These are phyloP conservation scores for Candida quercuum DNA, from an alignment of 805 yeast genomes.

Conservation along the genomic window DNA sequence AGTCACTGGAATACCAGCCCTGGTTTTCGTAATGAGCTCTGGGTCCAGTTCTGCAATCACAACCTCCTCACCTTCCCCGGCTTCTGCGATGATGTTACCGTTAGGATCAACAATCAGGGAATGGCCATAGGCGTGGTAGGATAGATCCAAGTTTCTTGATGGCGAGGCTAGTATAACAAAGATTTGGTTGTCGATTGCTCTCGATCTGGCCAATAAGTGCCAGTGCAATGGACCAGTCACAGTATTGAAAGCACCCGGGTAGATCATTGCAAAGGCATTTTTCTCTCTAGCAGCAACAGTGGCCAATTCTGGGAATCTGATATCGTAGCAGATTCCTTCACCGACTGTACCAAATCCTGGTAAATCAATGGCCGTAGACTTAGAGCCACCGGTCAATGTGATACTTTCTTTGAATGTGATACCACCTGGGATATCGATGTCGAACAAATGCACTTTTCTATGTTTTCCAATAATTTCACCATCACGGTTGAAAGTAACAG, in stretches of 20 bases:
- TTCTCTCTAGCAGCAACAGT: slow-evolving; percentile 57
- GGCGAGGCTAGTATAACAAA: slow-evolving; percentile 84
- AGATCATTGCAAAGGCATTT: slow-evolving; percentile 72
- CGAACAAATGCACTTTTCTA: slow-evolving; percentile 87
- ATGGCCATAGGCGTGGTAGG: slow-evolving; percentile 66
- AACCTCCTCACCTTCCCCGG: slow-evolving; percentile 75
- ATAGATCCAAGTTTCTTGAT: slow-evolving; percentile 60
- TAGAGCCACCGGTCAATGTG: slow-evolving; percentile 73
- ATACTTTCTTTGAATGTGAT: slow-evolving; percentile 85
- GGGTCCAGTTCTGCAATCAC: slow-evolving; percentile 72
- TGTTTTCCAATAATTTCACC: slow-evolving; percentile 89
- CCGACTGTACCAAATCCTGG: slow-evolving; percentile 56
- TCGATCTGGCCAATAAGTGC: slow-evolving; percentile 68
- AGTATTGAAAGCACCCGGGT: slow-evolving; percentile 85
- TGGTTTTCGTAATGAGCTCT: slow-evolving; percentile 45
- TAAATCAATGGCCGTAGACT: slow-evolving; percentile 56
- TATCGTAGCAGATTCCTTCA: slow-evolving; percentile 79
- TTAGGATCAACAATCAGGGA: slow-evolving; percentile 61
- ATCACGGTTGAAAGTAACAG: slow-evolving; percentile 63
- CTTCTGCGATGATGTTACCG: slow-evolving; percentile 64
- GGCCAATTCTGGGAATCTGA: slow-evolving; percentile 79
- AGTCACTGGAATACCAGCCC: slow-evolving; percentile 65
- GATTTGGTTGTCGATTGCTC: slow-evolving; percentile 74
- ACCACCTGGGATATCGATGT: slow-evolving; percentile 89
- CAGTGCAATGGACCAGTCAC: slow-evolving; percentile 85